These are phyloP conservation scores for Yamadazyma oceani DNA, from an alignment of 1,139 yeast genomes.

Conservation along the genomic window DNA sequence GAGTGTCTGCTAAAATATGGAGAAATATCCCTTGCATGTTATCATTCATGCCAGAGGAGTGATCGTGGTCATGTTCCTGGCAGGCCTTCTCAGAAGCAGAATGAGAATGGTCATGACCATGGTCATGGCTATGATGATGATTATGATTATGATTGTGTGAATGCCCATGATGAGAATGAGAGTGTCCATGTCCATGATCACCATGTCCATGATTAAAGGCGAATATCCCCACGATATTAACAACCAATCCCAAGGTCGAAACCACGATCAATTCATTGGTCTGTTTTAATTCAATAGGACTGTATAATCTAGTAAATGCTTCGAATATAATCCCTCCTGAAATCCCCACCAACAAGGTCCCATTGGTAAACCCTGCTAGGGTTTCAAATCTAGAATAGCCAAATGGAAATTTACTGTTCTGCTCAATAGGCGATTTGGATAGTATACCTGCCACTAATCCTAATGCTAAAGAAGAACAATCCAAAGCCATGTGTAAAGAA, in stretches of 20 bases:
- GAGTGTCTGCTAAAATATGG: conserved; percentile 91
- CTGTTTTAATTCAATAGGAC: conserved; percentile 75
- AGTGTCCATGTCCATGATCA: conserved; percentile 33
- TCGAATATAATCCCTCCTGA: conserved; percentile 86
- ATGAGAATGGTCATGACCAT: conserved; percentile 22
- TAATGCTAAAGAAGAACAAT: conserved; percentile 84
- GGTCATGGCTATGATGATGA: conserved; percentile 17
- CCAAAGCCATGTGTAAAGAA: conserved; percentile 93
- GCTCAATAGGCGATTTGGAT: conserved; percentile 45
- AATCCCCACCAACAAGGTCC: conserved; percentile 81
- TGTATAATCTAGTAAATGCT: conserved; percentile 74
- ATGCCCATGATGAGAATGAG: conserved; percentile 27
- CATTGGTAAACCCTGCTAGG: conserved; percentile 93
- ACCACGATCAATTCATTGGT: conserved; percentile 88
- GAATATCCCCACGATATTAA: conserved; percentile 87
- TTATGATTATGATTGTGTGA: conserved; percentile 11
- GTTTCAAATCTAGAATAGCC: conserved; percentile 86
- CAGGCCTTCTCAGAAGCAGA: conserved; percentile 14
- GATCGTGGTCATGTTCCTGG: conserved; percentile 3
- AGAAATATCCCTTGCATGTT: conserved; percentile 94
- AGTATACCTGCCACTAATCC: conserved; percentile 84
- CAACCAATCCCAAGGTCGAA: conserved; percentile 78
- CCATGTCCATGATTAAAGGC: conserved; percentile 85
- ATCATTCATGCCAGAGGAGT: conserved; percentile 52
- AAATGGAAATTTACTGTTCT: conserved; percentile 77